Base-by-base conservation (phyloP, 805 yeast species). In the Saturnispora gosingensis region DNA sequence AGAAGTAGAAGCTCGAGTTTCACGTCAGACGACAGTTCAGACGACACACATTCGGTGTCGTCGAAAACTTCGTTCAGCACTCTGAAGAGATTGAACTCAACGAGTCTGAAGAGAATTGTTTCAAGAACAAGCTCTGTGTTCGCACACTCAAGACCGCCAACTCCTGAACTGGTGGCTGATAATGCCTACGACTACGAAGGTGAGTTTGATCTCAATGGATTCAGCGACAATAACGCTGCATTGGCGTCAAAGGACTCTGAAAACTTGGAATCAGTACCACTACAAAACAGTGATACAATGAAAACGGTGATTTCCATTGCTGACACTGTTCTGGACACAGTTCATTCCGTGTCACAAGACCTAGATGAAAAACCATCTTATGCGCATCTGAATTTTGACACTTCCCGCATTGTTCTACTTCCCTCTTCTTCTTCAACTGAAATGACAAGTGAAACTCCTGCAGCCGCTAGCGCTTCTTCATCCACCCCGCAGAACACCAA, bases 51-150 rank as follows among this genome's bases (percentile, higher is more conserved):
- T 10, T 48, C 51, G 4, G 9, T 13, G 5, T 10, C 45, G 4
- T 48, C 51, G 11, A 30, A n/a, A 30, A 13, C 34, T 5, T 30
- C 34, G 11, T 30, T 30, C n/a, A 42, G 36, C 20, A n/a, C 51
- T 18, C 30, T 43, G 16, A 47, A 11, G 18, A 22, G 44, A n/a
- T 6, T 48, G 22, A 42, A 25, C 30, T 22, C 42, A 13, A 15
- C 43, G 25, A 48, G 34, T 34, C 32, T 48, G 27, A 48, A 48
- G 16, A 38, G 51, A 22, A 48, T 48, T 8, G 42, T 48, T 22
- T 49, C 51, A 35, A 45, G 47, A 18, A 38, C 46, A 24, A 38
- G 40, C n/a, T 45, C 39, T 24, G 32, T 30, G n/a, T 30, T 45
- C 5, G 32, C 39, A 5, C 47, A 45, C 24, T 22, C 28, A 30